Conservation (phyloP, 2,329 filamentous ascomycete species). For the Aspergillus pseudonomiae region DNA sequence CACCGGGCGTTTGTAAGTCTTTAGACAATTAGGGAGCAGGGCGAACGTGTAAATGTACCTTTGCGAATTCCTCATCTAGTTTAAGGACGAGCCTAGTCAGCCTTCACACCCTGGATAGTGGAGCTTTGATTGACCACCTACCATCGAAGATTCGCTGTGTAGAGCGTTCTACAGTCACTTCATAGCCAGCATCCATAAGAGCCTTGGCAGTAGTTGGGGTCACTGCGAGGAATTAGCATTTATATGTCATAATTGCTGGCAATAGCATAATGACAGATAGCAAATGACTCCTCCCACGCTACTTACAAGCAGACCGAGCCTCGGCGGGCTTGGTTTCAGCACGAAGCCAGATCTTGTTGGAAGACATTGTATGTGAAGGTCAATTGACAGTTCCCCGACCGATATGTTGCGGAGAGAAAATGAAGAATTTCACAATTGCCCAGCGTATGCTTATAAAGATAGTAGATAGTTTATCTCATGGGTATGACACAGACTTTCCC, state of each 20-base stretch:
- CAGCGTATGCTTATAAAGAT: slow-evolving; percentile 6
- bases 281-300: background rate
- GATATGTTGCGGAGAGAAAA: slow-evolving; percentile 8
- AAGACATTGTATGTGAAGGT: slow-evolving; percentile 22
- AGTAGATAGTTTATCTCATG: slow-evolving; percentile 12
- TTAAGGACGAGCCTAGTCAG: slow-evolving; percentile 11
- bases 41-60: slow-evolving; percentile 26
- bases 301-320: slow-evolving; percentile 54
- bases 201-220: slow-evolving; percentile 60
- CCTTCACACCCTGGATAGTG: background rate
- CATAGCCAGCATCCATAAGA: slow-evolving; percentile 70
- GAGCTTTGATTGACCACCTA: slow-evolving; percentile 21
- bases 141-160: slow-evolving; percentile 64
- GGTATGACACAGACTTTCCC: slow-evolving; percentile 32
- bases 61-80: slow-evolving; percentile 39
- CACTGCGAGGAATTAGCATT: slow-evolving; percentile 32
- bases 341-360: slow-evolving; percentile 57
- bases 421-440: slow-evolving; percentile 5
- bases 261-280: background rate
- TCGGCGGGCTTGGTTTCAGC: slow-evolving; percentile 63
- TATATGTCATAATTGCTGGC: background rate
- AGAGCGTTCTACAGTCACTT: slow-evolving; percentile 68
- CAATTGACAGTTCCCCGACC: slow-evolving; percentile 16
- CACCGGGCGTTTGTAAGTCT: background rate
- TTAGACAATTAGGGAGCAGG: background rate